These are phyloP conservation scores for Fusarium sublunatum DNA, from an alignment of 2,329 filamentous ascomycete genomes.

Conservation along the genomic window DNA sequence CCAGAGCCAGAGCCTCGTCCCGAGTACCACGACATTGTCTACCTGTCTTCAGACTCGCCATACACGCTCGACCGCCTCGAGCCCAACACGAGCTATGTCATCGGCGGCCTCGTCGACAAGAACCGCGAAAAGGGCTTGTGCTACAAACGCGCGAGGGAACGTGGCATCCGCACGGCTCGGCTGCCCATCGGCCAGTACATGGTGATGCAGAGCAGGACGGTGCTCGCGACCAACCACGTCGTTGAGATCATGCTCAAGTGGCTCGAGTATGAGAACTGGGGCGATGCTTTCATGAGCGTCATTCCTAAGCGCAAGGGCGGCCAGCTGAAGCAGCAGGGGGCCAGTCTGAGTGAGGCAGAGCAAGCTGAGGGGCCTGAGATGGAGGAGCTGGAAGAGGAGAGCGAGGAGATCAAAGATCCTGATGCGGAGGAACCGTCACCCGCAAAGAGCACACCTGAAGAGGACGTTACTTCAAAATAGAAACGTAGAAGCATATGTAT, in stretches of 20 bases:
- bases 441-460: slow-evolving; percentile 11
- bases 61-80: slow-evolving; percentile 85
- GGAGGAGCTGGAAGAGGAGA: slow-evolving; percentile 47
- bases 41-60: slow-evolving; percentile 91
- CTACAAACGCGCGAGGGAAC: slow-evolving; percentile 80
- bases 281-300: slow-evolving; percentile 84
- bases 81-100: slow-evolving; percentile 89
- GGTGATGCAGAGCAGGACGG: slow-evolving; percentile 85
- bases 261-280: slow-evolving; percentile 93
- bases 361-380: slow-evolving; percentile 43
- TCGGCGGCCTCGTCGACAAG: slow-evolving; percentile 94
- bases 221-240: slow-evolving; percentile 95
- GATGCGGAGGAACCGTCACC: slow-evolving; percentile 10
- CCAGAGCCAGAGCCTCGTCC: slow-evolving; percentile 49
- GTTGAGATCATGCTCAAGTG: slow-evolving; percentile 96
- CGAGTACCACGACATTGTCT: slow-evolving; percentile 70
- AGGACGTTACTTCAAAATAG: slow-evolving; percentile 13
- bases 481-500: slow-evolving; percentile 29
- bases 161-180: slow-evolving; percentile 86
- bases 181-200: slow-evolving; percentile 96
- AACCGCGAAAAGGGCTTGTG: slow-evolving; percentile 97
- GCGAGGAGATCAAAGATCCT: slow-evolving; percentile 46
- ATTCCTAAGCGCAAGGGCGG: slow-evolving; percentile 93
- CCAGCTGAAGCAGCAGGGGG: slow-evolving; percentile 63
- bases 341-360: slow-evolving; percentile 33